Evolutionary conservation across 2,329 filamentous ascomycete species (phyloP), one percentile per base, ranked within the genome.

Genomic region (Paecilomyces sp.): DNA sequence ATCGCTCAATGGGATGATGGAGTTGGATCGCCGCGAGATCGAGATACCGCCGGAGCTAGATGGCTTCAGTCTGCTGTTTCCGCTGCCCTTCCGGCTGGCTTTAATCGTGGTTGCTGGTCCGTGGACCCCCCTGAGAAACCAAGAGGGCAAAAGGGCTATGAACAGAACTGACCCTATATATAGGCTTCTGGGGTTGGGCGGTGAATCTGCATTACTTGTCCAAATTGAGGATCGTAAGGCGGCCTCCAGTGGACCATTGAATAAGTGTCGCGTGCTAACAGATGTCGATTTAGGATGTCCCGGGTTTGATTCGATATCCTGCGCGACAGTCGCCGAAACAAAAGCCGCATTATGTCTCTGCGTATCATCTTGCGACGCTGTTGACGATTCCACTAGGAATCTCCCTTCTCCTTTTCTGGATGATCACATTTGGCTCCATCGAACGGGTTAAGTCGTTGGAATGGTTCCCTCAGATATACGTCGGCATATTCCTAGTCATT

Each of bases 141-240:
- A 6, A 50, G 52, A 41, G 55, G 34, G 31, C 9, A 50, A 33
- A 41, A 58, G 30, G 31, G 52, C 22, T 24, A 12, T 55, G 34
- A 34, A 13, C 47, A 52, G 61, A 57, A 59, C 57, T 53, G 24
- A 56, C 61, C 66, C 61, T 34, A 64, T 58, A 31, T 34, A 54
- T 65, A 95, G 92, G 91, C 67, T 88, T 96, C 70, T 97, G 93
- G 93, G 92, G 91, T 73, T 99, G 93, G 92, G 92, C 88, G 65
- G 76, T 89, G 67, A 97, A 97, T 78, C 85, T 97, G 50, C 92
- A 97, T 72, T 92, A 91, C 77, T 86, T 97, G 61, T 83, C 88
- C 68, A 77, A 85, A 60, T 81, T 87, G 69, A 89, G 89, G 72
- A 95, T 99, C 78, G 85, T 86, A 75, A 62, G 81, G 72, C 54